phyloP scores from a whole-genome alignment of 2,329 filamentous ascomycete species.

The Sporothrix globosa region DNA sequence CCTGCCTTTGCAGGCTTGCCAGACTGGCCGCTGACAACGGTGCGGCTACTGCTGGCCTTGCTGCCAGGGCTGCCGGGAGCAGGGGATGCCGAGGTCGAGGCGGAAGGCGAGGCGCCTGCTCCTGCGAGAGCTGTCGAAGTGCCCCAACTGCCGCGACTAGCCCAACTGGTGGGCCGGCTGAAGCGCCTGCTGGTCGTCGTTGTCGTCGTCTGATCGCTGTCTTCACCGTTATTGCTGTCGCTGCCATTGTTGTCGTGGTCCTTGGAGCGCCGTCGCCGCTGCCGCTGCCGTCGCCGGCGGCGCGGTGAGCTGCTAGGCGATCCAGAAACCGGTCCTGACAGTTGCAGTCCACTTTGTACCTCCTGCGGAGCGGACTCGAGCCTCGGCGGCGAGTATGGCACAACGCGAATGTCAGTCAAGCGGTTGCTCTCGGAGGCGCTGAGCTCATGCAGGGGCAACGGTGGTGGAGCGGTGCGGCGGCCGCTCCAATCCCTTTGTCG shows the following conservation, averaged over 20 bases:
- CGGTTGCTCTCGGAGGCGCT: slow-evolving; percentile 49
- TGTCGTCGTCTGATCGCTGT: slow-evolving; percentile 29
- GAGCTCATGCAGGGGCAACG: slow-evolving; percentile 47
- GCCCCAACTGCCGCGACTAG: slow-evolving; percentile 34
- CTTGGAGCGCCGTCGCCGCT: slow-evolving; percentile 13
- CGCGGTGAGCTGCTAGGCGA: slow-evolving; percentile 27
- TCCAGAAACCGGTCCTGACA: neutral
- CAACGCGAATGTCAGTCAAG: slow-evolving; percentile 51
- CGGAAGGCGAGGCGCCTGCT: slow-evolving; percentile 16
- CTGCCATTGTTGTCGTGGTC: slow-evolving; percentile 20
- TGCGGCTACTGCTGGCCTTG: slow-evolving; percentile 29
- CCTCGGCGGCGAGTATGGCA: slow-evolving; percentile 54
- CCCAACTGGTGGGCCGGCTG: slow-evolving; percentile 27
- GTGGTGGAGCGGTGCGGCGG: slow-evolving; percentile 40
- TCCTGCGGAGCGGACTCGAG: slow-evolving; percentile 38
- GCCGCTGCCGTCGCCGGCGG: slow-evolving; percentile 26
- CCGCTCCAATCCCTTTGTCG: slow-evolving; percentile 24
- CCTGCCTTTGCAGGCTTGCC: slow-evolving; percentile 5
- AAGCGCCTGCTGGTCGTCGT: slow-evolving; percentile 11
- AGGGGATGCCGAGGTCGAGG: slow-evolving; percentile 13
- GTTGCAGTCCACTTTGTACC: slow-evolving; percentile 11
- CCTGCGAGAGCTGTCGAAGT: slow-evolving; percentile 30
- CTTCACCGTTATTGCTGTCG: slow-evolving; percentile 21
- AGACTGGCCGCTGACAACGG: neutral
- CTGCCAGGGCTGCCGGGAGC: slow-evolving; percentile 28